phyloP scores from a whole-genome alignment of 805 yeast genomes.

The Priceomyces fermenticarens region DNA sequence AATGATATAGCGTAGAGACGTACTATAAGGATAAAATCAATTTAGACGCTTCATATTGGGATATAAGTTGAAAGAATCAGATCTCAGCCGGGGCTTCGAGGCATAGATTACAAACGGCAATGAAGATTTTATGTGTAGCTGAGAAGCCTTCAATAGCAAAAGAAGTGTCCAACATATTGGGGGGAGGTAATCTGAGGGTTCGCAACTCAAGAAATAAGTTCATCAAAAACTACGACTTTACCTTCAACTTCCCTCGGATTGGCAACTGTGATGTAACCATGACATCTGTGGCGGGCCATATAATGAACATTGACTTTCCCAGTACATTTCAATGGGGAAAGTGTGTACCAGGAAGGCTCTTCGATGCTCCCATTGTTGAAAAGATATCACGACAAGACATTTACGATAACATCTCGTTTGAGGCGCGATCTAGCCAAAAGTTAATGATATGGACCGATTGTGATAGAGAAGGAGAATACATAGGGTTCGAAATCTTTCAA shows the following conservation, averaged over 20 bases:
- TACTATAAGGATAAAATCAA: no score
- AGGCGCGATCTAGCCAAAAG: constrained; percentile 56
- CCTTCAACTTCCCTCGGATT: constrained; percentile 55
- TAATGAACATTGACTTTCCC: constrained; percentile 64
- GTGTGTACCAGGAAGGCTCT: constrained; percentile 61
- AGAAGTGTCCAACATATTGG: constrained; percentile 68
- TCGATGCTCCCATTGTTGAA: constrained; percentile 64
- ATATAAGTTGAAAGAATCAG: no score
- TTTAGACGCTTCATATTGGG: no score
- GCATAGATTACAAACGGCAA: constrained; percentile 15
- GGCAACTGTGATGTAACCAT: constrained; percentile 79
- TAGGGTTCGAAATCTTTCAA: constrained; percentile 76
- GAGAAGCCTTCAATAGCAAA: constrained; percentile 95
- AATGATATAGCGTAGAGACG: no score
- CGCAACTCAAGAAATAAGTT: constrained; percentile 55
- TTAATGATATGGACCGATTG: constrained; percentile 98
- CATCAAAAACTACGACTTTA: constrained; percentile 77
- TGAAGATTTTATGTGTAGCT: constrained; percentile 90
- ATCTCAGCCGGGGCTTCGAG: no score
- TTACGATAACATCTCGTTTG: constrained; percentile 62
- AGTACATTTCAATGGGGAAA: constrained; percentile 62
- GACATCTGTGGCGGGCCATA: constrained; percentile 92
- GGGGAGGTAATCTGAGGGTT: constrained; percentile 61
- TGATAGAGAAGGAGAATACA: constrained; percentile 93
- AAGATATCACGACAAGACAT: constrained; percentile 42